Base-by-base conservation (phyloP, 306 rosid genomes). In the Dalbergia cultrata region DNA sequence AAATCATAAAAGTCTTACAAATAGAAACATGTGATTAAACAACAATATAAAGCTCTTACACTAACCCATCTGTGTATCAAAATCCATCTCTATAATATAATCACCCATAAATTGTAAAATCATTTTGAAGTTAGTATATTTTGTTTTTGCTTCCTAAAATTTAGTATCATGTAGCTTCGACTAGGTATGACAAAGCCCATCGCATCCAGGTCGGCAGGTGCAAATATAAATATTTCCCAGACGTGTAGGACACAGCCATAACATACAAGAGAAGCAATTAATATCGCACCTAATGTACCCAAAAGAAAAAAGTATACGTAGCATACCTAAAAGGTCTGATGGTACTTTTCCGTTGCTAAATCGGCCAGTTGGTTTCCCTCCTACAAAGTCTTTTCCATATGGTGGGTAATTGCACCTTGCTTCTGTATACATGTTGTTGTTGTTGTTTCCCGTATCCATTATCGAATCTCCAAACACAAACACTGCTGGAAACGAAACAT, bases 381-480 rank as follows among this genome's bases (percentile, higher is more conserved):
- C 80, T 0, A 16, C 16, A 17, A 85, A 76, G 33, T 85, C 77
- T 49, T 70, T 10, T 12, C 88, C 88, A 65, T 85, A 85, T 9
- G 88, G 88, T 26, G 9, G 17, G 45, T 57, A 85, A 58, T 85
- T 75, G 80, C 80, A 64, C 8, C 52, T 33, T 7, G 81, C 67
- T 0, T 26, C 0, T 5, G 85, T 80, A 52, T 0, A 5, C 0
- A 14, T 6, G 35, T 37, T 82, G 57, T 84, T 3, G 85, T 92
- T 90, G 87, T 93, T 93, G 73, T 85, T 93, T 49, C 97, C 97
- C 0, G 97, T 93, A 56, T 93, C 97, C 84, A 91, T 77, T 45
- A 93, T 88, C 0, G 97, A 91, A 33, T 93, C 97, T 47, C 97
- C 97, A 7, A 93, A 87, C 22, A 78, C 87, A 0, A 88, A 58